Evolutionary conservation across 2,329 filamentous ascomycete species (phyloP).

Genomic region (Cladophialophora yegresii): DNA sequence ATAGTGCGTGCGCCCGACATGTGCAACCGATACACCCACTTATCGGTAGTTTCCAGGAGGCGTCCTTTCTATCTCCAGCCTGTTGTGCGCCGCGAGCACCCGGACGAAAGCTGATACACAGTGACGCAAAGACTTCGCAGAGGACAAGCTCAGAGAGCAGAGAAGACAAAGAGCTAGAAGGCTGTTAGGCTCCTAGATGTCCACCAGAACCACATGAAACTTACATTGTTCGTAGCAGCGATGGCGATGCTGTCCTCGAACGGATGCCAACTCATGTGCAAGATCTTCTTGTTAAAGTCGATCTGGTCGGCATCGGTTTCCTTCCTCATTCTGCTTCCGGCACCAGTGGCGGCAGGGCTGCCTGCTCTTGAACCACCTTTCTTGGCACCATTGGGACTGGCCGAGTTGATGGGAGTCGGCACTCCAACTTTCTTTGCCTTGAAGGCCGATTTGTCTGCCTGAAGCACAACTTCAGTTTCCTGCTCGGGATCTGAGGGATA

Average conservation of each 20-base stretch:
- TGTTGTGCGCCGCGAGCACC: constrained; percentile 4
- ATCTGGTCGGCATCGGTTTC: constrained; percentile 99
- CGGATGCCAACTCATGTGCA: constrained; percentile 99
- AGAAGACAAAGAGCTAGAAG: constrained; percentile 72
- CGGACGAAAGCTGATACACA: constrained; percentile 13
- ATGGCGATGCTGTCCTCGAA: constrained; percentile 99
- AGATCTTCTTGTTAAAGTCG: constrained; percentile 99
- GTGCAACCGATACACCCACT: background rate
- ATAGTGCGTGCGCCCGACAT: constrained; percentile 5
- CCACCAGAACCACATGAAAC: constrained; percentile 44
- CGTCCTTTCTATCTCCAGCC: constrained; percentile 1
- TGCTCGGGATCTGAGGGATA: constrained; percentile 95
- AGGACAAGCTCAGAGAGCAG: constrained; percentile 59
- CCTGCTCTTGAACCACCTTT: constrained; percentile 85
- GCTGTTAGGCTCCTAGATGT: constrained; percentile 1
- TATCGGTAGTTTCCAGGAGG: background rate
- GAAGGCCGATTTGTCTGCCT: constrained; percentile 98
- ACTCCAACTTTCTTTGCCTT: constrained; percentile 99
- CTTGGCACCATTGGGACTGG: constrained; percentile 71
- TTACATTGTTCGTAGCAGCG: constrained; percentile 98
- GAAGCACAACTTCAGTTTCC: constrained; percentile 94
- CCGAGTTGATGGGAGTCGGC: constrained; percentile 90
- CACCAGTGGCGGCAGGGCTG: constrained; percentile 77
- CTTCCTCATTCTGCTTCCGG: constrained; percentile 94
- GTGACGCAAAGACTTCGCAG: constrained; percentile 5